phyloP scores from a whole-genome alignment of 805 yeast species.

The Teunomyces gatunensis region DNA sequence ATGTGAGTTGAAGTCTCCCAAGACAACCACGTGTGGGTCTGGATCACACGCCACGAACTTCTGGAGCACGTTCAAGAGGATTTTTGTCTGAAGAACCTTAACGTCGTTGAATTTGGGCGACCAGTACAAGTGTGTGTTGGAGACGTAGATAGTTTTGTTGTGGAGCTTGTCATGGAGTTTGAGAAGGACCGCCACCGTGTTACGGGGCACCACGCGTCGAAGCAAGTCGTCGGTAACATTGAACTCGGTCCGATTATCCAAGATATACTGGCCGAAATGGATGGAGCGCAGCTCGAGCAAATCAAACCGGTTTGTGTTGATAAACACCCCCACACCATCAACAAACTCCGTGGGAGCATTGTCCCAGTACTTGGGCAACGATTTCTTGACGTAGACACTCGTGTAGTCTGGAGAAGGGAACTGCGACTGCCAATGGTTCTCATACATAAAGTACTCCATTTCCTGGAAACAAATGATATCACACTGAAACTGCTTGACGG shows the following conservation, averaged over 20 bases:
- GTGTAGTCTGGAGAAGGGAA: slow-evolving; percentile 38
- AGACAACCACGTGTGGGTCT: slow-evolving; percentile 59
- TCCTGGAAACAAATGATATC: slow-evolving; percentile 65
- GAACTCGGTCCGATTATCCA: slow-evolving; percentile 78
- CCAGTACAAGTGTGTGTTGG: slow-evolving; percentile 97
- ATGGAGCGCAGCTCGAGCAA: slow-evolving; percentile 60
- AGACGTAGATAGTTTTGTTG: slow-evolving; percentile 69
- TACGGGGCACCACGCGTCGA: slow-evolving; percentile 94
- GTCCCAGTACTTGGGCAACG: slow-evolving; percentile 54
- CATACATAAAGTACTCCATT: slow-evolving; percentile 43
- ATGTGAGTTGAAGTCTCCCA: slow-evolving; percentile 95
- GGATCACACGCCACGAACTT: slow-evolving; percentile 48
- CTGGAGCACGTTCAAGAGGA: slow-evolving; percentile 84
- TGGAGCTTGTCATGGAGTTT: slow-evolving; percentile 70
- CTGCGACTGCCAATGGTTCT: slow-evolving; percentile 36
- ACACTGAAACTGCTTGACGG: slow-evolving; percentile 38
- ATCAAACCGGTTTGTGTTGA: slow-evolving; percentile 63
- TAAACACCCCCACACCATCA: slow-evolving; percentile 98
- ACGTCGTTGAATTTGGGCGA: slow-evolving; percentile 96
- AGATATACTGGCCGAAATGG: slow-evolving; percentile 79
- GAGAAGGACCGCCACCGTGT: slow-evolving; percentile 80
- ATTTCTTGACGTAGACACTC: slow-evolving; percentile 48
- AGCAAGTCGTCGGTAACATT: slow-evolving; percentile 92
- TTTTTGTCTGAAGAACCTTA: slow-evolving; percentile 91
- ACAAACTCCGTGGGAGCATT: slow-evolving; percentile 64